Percentiles rank a stretch among this genome's conserved stretches.
Evolutionary conservation across 371 early-diverging fungal species (phyloP).

Genomic region (Mucor saturninus): DNA sequence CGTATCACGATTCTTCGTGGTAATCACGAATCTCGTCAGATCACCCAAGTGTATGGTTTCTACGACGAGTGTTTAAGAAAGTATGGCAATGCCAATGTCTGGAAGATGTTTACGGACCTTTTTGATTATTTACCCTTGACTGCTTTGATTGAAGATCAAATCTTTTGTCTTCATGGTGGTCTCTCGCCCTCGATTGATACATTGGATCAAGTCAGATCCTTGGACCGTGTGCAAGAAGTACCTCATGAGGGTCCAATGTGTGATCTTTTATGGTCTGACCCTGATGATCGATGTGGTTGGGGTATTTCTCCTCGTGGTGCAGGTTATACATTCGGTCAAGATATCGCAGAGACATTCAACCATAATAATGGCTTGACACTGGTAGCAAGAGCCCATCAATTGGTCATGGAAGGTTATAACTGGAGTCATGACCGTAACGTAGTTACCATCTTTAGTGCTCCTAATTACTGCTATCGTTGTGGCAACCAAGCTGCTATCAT

Average conservation of each 20-base stretch:
- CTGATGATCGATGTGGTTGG: constrained; percentile 98
- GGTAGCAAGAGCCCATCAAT: constrained; percentile 96
- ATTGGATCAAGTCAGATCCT: constrained; percentile 95
- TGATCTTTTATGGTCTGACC: constrained; percentile 99
- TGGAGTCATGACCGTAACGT: constrained; percentile 98
- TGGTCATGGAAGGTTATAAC: constrained; percentile 93
- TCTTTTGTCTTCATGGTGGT: constrained; percentile 99
- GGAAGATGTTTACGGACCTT: constrained; percentile 98
- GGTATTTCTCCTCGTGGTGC: constrained; percentile 98
- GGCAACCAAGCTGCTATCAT: constrained; percentile 99
- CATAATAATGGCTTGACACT: constrained; percentile 94
- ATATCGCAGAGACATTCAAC: constrained; percentile 97
- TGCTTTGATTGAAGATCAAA: constrained; percentile 79
- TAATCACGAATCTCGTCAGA: constrained; percentile 98
- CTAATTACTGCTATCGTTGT: constrained; percentile 99
- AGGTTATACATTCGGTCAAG: constrained; percentile 98
- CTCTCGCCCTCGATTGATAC: constrained; percentile 97
- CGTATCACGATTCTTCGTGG: constrained; percentile 97
- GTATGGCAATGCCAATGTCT: constrained; percentile 97
- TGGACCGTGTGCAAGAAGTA: constrained; percentile 98
- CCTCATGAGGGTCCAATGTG: constrained; percentile 99
- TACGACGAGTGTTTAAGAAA: constrained; percentile 93
- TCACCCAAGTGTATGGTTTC: constrained; percentile 99
- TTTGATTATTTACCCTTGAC: constrained; percentile 98
- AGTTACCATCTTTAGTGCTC: constrained; percentile 99